Percentiles rank a stretch among this genome's conserved stretches.
These are phyloP conservation scores for Middelhovenomyces tepae DNA, from an alignment of 805 yeast genomes.

Conservation along the genomic window DNA sequence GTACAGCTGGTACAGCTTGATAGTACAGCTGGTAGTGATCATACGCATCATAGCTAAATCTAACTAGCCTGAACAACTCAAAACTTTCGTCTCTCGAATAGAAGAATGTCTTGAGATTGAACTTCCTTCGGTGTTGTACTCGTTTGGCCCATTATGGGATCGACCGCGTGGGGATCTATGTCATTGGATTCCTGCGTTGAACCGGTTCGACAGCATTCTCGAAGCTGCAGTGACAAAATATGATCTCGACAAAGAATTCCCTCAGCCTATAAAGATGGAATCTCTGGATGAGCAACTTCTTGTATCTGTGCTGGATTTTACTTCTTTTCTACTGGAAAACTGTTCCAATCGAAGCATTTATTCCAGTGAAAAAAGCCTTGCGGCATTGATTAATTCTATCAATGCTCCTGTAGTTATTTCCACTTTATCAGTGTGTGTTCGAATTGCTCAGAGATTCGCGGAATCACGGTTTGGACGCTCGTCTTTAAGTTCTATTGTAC, in stretches of 20 bases:
- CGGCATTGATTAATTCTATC: constrained; percentile 48
- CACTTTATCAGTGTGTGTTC: constrained; percentile 51
- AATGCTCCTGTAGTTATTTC: constrained; percentile 50
- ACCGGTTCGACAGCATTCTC: constrained; percentile 62
- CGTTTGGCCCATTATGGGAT: constrained; percentile 41
- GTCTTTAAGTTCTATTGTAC: constrained; percentile 35
- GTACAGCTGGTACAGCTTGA: too few relatives aligned
- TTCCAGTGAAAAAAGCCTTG: constrained; percentile 55
- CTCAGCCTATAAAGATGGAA: constrained; percentile 39
- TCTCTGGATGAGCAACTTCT: constrained; percentile 40
- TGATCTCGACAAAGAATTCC: constrained; percentile 36
- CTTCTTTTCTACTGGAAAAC: constrained; percentile 55
- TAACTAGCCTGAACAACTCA: too few relatives aligned
- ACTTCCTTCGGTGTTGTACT: constrained; percentile 33
- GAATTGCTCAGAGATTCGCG: constrained; percentile 54
- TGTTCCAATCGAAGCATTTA: constrained; percentile 62
- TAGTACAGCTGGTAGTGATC: too few relatives aligned
- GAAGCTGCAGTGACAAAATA: constrained; percentile 48
- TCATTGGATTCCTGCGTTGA: constrained; percentile 70
- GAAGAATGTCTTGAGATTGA: constrained; percentile 31
- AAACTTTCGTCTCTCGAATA: constrained; percentile 1
- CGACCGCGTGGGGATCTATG: constrained; percentile 60
- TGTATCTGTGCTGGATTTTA: constrained; percentile 49
- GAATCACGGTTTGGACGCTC: constrained; percentile 36
- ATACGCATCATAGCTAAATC: too few relatives aligned